These are phyloP conservation scores for Vigna mungo DNA, from an alignment of 306 rosid genomes.

Conservation along the genomic window DNA sequence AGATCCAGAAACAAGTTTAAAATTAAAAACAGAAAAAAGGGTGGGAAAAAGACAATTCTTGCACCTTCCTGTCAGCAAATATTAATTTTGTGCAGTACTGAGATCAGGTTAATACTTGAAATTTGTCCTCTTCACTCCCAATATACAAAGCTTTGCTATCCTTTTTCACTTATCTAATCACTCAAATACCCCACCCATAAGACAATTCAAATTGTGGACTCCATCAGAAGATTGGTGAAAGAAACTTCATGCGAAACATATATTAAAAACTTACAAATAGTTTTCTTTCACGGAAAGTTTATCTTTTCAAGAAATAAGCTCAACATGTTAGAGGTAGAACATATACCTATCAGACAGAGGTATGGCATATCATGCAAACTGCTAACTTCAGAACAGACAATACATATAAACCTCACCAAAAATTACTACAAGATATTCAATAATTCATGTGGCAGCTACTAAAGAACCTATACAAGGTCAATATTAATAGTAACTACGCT, in stretches of 20 bases:
- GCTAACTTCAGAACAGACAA: slow-evolving; percentile 30
- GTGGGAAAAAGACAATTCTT: slow-evolving; percentile 20
- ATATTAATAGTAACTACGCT: slow-evolving; percentile 51
- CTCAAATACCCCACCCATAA: slow-evolving; percentile 19
- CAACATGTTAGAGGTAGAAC: slow-evolving; percentile 1
- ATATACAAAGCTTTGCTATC: slow-evolving; percentile 20
- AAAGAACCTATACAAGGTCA: slow-evolving; percentile 17
- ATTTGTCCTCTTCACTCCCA: slow-evolving; percentile 29
- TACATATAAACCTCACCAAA: slow-evolving; percentile 29
- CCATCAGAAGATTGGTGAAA: slow-evolving; percentile 11
- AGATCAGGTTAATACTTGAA: slow-evolving; percentile 16
- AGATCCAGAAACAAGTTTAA: slow-evolving; percentile 36
- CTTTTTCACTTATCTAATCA: slow-evolving; percentile 24
- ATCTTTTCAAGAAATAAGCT: slow-evolving; percentile 22
- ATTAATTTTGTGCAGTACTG: slow-evolving; percentile 26
- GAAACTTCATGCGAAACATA: slow-evolving; percentile 7
- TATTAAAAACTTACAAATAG: slow-evolving; percentile 8
- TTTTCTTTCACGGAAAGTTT: slow-evolving; percentile 13
- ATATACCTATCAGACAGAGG: slow-evolving; percentile 18
- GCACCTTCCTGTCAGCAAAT: slow-evolving; percentile 27
- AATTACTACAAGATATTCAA: slow-evolving; percentile 34
- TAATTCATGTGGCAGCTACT: slow-evolving; percentile 35
- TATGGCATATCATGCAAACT: slow-evolving; percentile 13
- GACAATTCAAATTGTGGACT: slow-evolving; percentile 33
- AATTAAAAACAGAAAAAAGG: slow-evolving; percentile 10